These are phyloP conservation scores for Phytophthora pini DNA, from an alignment of 352 stramenopile genomes.

Conservation along the genomic window DNA sequence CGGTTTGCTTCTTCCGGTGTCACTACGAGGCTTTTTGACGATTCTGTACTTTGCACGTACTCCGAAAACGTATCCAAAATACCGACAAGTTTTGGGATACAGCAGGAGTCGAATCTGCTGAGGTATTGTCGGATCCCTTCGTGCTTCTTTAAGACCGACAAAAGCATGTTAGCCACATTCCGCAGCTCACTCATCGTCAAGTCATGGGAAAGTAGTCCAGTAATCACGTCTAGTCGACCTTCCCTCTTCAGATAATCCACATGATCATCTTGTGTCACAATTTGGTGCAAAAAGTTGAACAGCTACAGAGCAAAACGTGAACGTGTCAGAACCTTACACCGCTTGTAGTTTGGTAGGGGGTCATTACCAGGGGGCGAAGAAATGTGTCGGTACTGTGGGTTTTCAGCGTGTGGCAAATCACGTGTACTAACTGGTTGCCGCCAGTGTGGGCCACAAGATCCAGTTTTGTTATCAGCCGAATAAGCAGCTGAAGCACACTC, in stretches of 20 bases:
- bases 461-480: slow-evolving; percentile 37
- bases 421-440: slow-evolving; percentile 34
- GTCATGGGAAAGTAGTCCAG: slow-evolving; percentile 16
- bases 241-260: slow-evolving; percentile 13
- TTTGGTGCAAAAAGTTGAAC: slow-evolving; percentile 29
- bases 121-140: slow-evolving; percentile 24
- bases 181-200: slow-evolving; percentile 28
- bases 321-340: background rate
- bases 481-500: slow-evolving; percentile 37
- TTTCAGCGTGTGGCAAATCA: slow-evolving; percentile 37
- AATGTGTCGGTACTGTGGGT: slow-evolving; percentile 38
- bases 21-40: background rate
- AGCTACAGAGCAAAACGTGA: slow-evolving; percentile 12
- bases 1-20: background rate
- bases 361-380: slow-evolving; percentile 36
- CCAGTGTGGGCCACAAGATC: slow-evolving; percentile 35
- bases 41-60: background rate
- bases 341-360: background rate
- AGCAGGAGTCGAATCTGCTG: slow-evolving; percentile 20
- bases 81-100: slow-evolving; percentile 22
- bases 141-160: slow-evolving; percentile 8
- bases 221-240: slow-evolving; percentile 20
- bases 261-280: slow-evolving; percentile 15
- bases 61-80: slow-evolving; percentile 24
- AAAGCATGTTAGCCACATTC: slow-evolving; percentile 25